Evolutionary conservation across 306 rosid species (phyloP).

Genomic region (Acmispon strigosus): DNA sequence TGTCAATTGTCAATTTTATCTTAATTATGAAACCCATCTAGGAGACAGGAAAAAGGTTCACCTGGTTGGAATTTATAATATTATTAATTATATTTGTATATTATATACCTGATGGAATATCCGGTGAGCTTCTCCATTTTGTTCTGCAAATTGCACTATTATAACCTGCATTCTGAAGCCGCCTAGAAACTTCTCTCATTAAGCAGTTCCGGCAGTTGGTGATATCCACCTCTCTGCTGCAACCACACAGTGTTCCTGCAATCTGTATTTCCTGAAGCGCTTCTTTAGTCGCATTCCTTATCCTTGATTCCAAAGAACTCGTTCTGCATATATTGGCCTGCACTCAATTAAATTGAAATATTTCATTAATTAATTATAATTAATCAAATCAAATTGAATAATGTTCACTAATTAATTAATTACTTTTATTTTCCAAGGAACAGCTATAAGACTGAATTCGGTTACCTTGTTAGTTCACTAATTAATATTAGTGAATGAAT

Average conservation of each 20-base stretch:
- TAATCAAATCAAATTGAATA: too few species aligned
- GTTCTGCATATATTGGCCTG: conserved; percentile 53
- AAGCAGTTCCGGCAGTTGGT: conserved; percentile 52
- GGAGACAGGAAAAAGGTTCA: background rate
- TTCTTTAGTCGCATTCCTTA: conserved; percentile 54
- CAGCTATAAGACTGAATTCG: too few species aligned
- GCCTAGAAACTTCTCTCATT: conserved; percentile 54
- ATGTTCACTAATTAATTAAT: too few species aligned
- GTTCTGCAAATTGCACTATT: conserved; percentile 75
- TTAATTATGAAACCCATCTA: background rate
- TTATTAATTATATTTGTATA: background rate
- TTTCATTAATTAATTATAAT: too few species aligned
- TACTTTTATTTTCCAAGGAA: too few species aligned
- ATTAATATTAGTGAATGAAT: background rate
- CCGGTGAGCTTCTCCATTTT: conserved; percentile 61
- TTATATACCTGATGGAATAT: conserved; percentile 61
- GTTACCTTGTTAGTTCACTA: too few species aligned
- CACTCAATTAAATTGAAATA: background rate
- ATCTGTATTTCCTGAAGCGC: conserved; percentile 41
- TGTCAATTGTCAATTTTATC: conserved; percentile 5
- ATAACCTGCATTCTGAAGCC: conserved; percentile 49
- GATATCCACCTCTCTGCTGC: conserved; percentile 26
- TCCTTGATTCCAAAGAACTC: conserved; percentile 46
- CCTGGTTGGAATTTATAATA: background rate
- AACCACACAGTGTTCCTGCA: conserved; percentile 35